Evolutionary conservation across 768 basidiomycete species (phyloP).

Genomic region (Pleurotus pulmonarius): DNA sequence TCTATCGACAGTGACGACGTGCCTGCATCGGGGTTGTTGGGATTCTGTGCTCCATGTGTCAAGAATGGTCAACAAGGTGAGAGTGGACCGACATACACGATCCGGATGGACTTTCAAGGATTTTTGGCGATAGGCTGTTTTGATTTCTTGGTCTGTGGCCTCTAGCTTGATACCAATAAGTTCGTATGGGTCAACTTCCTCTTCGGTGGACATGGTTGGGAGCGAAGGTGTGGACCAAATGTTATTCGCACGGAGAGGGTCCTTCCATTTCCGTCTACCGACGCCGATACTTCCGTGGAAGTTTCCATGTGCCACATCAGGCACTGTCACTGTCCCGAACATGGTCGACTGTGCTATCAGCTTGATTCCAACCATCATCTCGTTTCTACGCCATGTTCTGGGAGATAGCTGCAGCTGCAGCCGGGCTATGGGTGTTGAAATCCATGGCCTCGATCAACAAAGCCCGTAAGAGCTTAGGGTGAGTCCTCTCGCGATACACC

Average conservation of each 20-base stretch:
- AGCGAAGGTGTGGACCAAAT: background rate
- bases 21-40: conserved; percentile 79
- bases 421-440: background rate
- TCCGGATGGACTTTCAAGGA: conserved; percentile 89
- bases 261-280: background rate
- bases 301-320: no score
- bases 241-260: background rate
- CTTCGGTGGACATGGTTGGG: conserved; percentile 33
- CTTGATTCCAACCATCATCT: background rate
- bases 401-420: background rate
- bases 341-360: no score
- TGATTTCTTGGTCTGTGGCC: conserved; percentile 73
- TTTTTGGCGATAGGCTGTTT: conserved; percentile 72
- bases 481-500: background rate
- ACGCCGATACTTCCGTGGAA: background rate
- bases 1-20: conserved; percentile 8
- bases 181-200: conserved; percentile 72
- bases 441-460: background rate
- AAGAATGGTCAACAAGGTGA: conserved; percentile 12
- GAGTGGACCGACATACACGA: conserved; percentile 46
- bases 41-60: conserved; percentile 48
- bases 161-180: conserved; percentile 58
- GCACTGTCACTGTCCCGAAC: no score
- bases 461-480: conserved; percentile 6
- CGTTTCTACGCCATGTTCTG: background rate